phyloP scores from a whole-genome alignment of 495 filamentous ascomycete species.

The Jackrogersella multiformis region DNA sequence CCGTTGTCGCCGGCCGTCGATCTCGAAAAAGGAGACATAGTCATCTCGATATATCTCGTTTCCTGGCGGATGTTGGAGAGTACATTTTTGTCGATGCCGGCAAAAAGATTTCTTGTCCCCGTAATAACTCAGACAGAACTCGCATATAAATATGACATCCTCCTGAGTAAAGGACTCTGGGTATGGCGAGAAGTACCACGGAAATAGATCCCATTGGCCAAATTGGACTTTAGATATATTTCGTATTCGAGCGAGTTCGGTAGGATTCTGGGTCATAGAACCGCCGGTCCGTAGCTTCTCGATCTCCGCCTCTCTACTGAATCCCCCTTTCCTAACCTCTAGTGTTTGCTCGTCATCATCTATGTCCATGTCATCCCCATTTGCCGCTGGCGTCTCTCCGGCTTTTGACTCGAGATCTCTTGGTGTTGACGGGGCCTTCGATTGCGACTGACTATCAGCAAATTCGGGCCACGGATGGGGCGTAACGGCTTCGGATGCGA shows the following conservation, averaged over 20 bases:
- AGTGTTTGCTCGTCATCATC: slow-evolving; percentile 56
- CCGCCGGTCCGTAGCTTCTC: slow-evolving; percentile 92
- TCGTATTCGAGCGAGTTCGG: slow-evolving; percentile 94
- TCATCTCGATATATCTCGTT: slow-evolving; percentile 99
- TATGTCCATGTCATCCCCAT: slow-evolving; percentile 60
- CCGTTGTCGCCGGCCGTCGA: slow-evolving; percentile 92
- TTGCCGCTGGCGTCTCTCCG: slow-evolving; percentile 57
- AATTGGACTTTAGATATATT: slow-evolving; percentile 94
- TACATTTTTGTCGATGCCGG: slow-evolving; percentile 90
- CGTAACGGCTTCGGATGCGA: slow-evolving; percentile 56
- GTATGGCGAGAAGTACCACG: slow-evolving; percentile 99
- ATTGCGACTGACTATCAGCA: slow-evolving; percentile 44
- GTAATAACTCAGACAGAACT: slow-evolving; percentile 94
- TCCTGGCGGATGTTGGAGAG: slow-evolving; percentile 88
- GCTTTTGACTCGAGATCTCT: slow-evolving; percentile 51
- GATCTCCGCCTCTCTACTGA: slow-evolving; percentile 91
- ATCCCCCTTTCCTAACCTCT: slow-evolving; percentile 58
- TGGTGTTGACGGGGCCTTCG: slow-evolving; percentile 48
- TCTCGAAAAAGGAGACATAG: slow-evolving; percentile 94
- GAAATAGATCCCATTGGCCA: slow-evolving; percentile 89
- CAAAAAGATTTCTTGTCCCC: slow-evolving; percentile 79
- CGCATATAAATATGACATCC: slow-evolving; percentile 94
- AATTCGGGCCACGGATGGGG: slow-evolving; percentile 56
- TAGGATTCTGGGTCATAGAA: slow-evolving; percentile 98
- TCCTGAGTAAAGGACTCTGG: slow-evolving; percentile 85